Percentiles rank a stretch among this genome's conserved stretches.
These are phyloP conservation scores for Gilbertella persicaria DNA, from an alignment of 371 early-diverging fungal species.

Conservation along the genomic window DNA sequence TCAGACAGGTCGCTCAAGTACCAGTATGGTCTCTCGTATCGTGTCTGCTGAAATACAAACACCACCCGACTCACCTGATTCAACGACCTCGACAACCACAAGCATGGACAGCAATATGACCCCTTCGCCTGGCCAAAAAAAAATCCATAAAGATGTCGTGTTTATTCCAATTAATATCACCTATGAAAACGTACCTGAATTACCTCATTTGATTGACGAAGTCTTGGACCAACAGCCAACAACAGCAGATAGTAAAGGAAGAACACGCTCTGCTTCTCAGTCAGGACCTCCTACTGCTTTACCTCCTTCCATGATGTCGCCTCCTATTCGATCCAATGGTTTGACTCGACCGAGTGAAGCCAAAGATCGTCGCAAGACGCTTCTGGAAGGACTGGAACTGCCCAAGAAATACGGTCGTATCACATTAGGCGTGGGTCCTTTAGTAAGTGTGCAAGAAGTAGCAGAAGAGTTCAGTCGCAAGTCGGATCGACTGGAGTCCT, in stretches of 20 bases:
- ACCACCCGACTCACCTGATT: conserved; percentile 40
- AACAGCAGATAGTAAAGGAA: conserved; percentile 1
- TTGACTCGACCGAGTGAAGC: conserved; percentile 46
- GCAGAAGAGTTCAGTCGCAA: conserved; percentile 27
- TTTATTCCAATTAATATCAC: conserved; percentile 53
- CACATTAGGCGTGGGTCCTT: conserved; percentile 43
- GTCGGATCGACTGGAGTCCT: conserved; percentile 15
- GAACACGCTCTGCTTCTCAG: conserved; percentile 11
- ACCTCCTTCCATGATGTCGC: conserved; percentile 1
- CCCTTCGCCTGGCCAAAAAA: neutral
- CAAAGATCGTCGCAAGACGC: conserved; percentile 41
- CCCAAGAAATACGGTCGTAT: conserved; percentile 39
- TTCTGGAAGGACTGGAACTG: conserved; percentile 20
- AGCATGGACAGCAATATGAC: conserved; percentile 34
- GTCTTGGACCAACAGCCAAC: conserved; percentile 45
- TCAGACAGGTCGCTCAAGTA: conserved; percentile 23
- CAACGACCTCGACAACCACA: conserved; percentile 30
- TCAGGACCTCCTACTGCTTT: neutral
- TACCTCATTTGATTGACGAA: conserved; percentile 42
- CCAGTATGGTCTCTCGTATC: conserved; percentile 13
- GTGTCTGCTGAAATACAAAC: conserved; percentile 28
- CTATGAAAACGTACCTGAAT: conserved; percentile 49
- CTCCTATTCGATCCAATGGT: conserved; percentile 5
- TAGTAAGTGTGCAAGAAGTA: conserved; percentile 45
- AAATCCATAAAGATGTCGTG: conserved; percentile 39